Evolutionary conservation across 2,329 filamentous ascomycete genomes (phyloP).

Genomic region (Botryosphaeria dothidea): DNA sequence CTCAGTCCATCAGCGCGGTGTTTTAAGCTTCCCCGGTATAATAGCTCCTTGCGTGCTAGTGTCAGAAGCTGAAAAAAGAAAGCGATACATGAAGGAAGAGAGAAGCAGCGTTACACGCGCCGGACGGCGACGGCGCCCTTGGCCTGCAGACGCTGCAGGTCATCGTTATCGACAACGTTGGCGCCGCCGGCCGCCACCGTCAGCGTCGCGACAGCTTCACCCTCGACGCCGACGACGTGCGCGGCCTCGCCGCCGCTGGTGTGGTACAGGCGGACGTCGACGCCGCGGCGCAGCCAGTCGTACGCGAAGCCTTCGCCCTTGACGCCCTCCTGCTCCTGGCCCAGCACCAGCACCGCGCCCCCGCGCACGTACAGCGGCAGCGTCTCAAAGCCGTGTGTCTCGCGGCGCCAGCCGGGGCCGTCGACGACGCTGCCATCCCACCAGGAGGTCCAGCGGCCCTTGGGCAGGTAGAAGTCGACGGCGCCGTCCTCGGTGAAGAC

Average conservation of each 20-base stretch:
- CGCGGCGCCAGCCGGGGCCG: constrained; percentile 47
- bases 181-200: constrained; percentile 30
- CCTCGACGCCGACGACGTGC: constrained; percentile 36
- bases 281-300: constrained; percentile 41
- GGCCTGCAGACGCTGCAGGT: neutral
- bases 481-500: constrained; percentile 64
- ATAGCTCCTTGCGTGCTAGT: constrained; percentile 4
- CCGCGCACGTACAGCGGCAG: constrained; percentile 44
- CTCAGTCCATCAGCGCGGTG: neutral
- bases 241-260: constrained; percentile 36
- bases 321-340: constrained; percentile 37
- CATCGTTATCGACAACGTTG: neutral
- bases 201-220: constrained; percentile 32
- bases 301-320: constrained; percentile 38
- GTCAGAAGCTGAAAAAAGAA: constrained; percentile 8
- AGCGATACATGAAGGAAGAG: neutral
- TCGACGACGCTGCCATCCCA: constrained; percentile 45
- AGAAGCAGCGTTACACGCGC: neutral
- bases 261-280: constrained; percentile 41
- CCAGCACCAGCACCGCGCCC: constrained; percentile 42
- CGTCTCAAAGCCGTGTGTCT: constrained; percentile 42
- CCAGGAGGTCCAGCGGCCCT: constrained; percentile 53
- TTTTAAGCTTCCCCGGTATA: neutral
- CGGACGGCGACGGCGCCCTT: neutral
- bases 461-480: constrained; percentile 66